Percentiles rank a stretch among this genome's conserved stretches.
phyloP scores from a whole-genome alignment of 2,329 filamentous ascomycete genomes.

The Pseudogymnoascus sp. region DNA sequence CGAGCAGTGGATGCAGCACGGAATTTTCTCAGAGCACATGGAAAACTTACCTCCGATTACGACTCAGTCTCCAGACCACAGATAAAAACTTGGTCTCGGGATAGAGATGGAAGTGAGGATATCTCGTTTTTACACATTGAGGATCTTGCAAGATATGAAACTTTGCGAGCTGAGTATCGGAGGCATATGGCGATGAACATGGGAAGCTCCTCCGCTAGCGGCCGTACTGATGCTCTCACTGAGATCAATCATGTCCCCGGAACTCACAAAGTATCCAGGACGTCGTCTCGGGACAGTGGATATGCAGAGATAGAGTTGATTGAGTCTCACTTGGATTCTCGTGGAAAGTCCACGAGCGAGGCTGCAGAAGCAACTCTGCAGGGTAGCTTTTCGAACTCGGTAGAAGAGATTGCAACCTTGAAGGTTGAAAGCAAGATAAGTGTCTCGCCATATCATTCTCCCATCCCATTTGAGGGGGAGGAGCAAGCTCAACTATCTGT shows the following conservation, averaged over 20 bases:
- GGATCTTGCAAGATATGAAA: constrained; percentile 3
- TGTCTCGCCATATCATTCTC: background rate
- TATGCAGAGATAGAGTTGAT: background rate
- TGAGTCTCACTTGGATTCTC: background rate
- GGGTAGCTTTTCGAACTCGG: background rate
- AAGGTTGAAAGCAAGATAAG: background rate
- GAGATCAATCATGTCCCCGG: background rate
- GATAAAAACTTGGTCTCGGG: background rate
- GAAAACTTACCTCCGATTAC: constrained; percentile 11
- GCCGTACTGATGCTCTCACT: background rate
- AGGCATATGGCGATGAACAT: background rate
- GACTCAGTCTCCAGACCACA: background rate
- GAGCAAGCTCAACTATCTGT: background rate
- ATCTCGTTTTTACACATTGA: background rate
- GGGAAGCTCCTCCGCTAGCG: background rate
- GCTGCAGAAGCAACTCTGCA: background rate
- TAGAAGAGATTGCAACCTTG: background rate
- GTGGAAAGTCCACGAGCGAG: background rate
- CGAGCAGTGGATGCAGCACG: constrained; percentile 9
- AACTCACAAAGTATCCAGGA: background rate
- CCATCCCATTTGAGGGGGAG: background rate
- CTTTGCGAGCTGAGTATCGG: background rate
- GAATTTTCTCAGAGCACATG: constrained; percentile 13
- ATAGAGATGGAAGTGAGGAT: background rate
- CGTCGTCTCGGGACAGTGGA: background rate